phyloP scores from a whole-genome alignment of 495 filamentous ascomycete species.

The Aeminium ludgeri region DNA sequence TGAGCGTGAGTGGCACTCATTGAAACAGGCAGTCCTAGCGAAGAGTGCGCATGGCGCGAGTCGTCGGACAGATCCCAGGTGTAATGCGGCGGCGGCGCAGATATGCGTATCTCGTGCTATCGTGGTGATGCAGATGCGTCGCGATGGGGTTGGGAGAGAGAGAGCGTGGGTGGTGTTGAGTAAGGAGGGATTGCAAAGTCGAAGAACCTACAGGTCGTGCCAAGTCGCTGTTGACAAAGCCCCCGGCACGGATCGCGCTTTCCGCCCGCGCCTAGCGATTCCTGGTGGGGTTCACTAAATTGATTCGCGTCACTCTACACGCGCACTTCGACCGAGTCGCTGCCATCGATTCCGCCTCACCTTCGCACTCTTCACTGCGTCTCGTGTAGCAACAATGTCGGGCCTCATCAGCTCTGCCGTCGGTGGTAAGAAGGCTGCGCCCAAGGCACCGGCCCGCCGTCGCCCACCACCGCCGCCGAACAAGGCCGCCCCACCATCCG shows the following conservation, averaged over 20 bases:
- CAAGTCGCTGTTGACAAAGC: not conserved
- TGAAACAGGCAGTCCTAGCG: conserved; percentile 19
- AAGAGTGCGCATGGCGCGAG: not conserved
- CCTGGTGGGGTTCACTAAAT: no score
- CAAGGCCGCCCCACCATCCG: conserved; percentile 17
- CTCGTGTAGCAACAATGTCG: conserved; percentile 6
- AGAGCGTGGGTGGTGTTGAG: not conserved
- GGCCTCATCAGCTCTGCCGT: conserved; percentile 12
- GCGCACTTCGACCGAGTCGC: no score
- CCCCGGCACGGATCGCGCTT: no score
- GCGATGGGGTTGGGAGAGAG: not conserved
- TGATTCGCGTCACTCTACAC: no score
- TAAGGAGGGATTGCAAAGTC: not conserved
- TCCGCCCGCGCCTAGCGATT: no score
- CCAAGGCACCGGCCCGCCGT: conserved; percentile 21
- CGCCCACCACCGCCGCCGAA: conserved; percentile 12
- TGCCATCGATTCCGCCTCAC: no score
- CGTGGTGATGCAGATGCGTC: not conserved
- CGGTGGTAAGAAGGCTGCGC: conserved; percentile 21
- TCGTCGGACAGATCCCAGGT: not conserved
- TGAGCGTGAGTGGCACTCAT: conserved; percentile 65
- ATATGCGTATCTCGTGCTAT: not conserved
- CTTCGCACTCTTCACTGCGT: not conserved
- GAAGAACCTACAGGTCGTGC: no score
- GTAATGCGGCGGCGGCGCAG: not conserved